These are phyloP conservation scores for Kwoniella heveanensis DNA, from an alignment of 768 basidiomycete species.

Conservation along the genomic window DNA sequence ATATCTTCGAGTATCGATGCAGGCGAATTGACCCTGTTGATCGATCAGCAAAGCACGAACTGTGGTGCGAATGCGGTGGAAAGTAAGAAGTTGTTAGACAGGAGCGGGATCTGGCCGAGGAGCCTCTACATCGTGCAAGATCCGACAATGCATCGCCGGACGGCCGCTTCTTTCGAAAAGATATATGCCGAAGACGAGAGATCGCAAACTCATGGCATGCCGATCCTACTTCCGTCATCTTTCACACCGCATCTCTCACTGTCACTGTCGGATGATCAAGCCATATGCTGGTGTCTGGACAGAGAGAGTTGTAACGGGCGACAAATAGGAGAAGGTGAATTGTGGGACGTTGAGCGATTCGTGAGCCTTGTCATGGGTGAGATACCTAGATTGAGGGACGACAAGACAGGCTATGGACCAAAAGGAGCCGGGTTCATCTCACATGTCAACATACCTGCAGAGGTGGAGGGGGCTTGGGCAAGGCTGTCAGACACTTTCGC, in stretches of 20 bases:
- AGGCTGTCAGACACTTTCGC: conserved; percentile 2
- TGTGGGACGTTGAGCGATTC: conserved; percentile 19
- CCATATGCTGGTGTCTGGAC: neutral
- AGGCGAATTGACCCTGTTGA: conserved; percentile 6
- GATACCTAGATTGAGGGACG: conserved; percentile 27
- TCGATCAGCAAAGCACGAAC: conserved; percentile 26
- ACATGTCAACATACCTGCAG: conserved; percentile 26
- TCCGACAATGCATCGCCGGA: conserved; percentile 27
- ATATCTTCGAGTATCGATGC: neutral
- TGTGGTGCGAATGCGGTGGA: conserved; percentile 24
- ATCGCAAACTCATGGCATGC: neutral
- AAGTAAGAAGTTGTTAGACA: conserved; percentile 3
- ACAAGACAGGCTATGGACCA: conserved; percentile 22
- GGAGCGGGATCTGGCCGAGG: conserved; percentile 5
- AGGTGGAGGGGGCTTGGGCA: conserved; percentile 15
- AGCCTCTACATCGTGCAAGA: conserved; percentile 23
- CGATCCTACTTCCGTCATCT: conserved; percentile 6
- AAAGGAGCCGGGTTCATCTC: conserved; percentile 24
- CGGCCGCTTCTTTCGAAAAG: conserved; percentile 19
- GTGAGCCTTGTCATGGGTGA: conserved; percentile 23
- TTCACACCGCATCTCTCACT: conserved; percentile 3
- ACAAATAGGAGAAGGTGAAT: neutral
- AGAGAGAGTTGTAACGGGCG: neutral
- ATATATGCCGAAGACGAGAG: neutral
- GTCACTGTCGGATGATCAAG: neutral